phyloP scores from a whole-genome alignment of 2,329 filamentous ascomycete genomes.

The Trichoderma sp. region DNA sequence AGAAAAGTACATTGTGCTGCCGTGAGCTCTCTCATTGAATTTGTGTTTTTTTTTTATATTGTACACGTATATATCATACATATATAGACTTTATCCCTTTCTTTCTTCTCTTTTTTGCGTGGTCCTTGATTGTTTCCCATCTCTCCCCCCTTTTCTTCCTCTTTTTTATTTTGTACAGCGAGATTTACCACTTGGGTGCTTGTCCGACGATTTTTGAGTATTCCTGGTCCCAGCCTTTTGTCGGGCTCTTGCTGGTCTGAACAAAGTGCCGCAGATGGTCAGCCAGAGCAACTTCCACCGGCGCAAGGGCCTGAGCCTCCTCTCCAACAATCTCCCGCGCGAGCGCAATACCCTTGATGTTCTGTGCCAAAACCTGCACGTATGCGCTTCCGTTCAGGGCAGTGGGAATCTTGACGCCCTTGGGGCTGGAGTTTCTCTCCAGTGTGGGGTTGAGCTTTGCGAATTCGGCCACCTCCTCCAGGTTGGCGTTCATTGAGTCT shows the following conservation, averaged over 20 bases:
- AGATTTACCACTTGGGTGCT: slow-evolving; percentile 30
- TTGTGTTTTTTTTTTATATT: slow-evolving; percentile 23
- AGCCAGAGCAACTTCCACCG: slow-evolving; percentile 39
- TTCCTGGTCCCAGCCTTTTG: slow-evolving; percentile 25
- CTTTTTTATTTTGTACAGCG: not conserved
- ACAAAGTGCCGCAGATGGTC: slow-evolving; percentile 38
- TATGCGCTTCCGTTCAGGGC: slow-evolving; percentile 30
- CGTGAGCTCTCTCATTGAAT: slow-evolving; percentile 44
- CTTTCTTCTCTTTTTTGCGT: not conserved
- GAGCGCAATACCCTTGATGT: slow-evolving; percentile 43
- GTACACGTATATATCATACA: slow-evolving; percentile 30
- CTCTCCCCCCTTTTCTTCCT: not conserved
- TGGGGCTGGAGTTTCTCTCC: slow-evolving; percentile 18
- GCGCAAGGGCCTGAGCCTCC: slow-evolving; percentile 34
- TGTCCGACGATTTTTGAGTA: slow-evolving; percentile 32
- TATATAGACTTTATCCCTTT: slow-evolving; percentile 24
- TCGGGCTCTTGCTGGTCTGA: slow-evolving; percentile 20
- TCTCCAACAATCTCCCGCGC: slow-evolving; percentile 42
- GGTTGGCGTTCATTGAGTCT: slow-evolving; percentile 22
- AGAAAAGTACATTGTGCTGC: slow-evolving; percentile 91
- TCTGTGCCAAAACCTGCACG: slow-evolving; percentile 31
- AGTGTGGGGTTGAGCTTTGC: slow-evolving; percentile 26
- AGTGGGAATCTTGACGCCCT: slow-evolving; percentile 7
- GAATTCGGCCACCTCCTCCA: slow-evolving; percentile 28
- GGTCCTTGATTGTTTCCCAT: not conserved